These are phyloP conservation scores for Saccharomycopsis schoenii DNA, from an alignment of 805 yeast genomes.

Conservation along the genomic window DNA sequence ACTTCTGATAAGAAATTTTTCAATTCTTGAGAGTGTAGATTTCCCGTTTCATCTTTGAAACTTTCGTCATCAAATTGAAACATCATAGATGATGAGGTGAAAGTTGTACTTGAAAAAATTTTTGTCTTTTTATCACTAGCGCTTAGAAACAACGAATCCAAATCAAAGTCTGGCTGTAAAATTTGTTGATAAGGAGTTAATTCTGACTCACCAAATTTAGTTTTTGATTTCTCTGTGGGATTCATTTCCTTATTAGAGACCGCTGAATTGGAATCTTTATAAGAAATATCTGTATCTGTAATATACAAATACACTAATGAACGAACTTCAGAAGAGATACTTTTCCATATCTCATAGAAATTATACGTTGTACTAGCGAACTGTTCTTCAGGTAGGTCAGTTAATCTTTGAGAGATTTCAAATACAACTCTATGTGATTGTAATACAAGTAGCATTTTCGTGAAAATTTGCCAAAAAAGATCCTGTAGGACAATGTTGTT, in stretches of 20 bases:
- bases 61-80: constrained; percentile 31
- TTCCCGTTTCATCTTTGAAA: constrained; percentile 20
- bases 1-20: constrained; percentile 43
- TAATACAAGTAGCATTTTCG: constrained; percentile 49
- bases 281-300: constrained; percentile 16
- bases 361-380: constrained; percentile 24
- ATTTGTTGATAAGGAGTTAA: not conserved
- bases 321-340: constrained; percentile 33
- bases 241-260: constrained; percentile 1
- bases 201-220: not conserved
- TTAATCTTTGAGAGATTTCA: constrained; percentile 37
- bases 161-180: not conserved
- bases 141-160: constrained; percentile 10
- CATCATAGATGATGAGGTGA: constrained; percentile 17
- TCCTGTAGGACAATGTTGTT: constrained; percentile 53
- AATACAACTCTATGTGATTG: constrained; percentile 61
- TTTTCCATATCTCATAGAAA: constrained; percentile 35
- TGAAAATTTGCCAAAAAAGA: constrained; percentile 60
- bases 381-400: constrained; percentile 20
- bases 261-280: constrained; percentile 4
- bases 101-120: constrained; percentile 12
- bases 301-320: constrained; percentile 31
- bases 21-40: constrained; percentile 31
- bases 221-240: constrained; percentile 14
- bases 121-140: not conserved